These are phyloP conservation scores for Hemerocallis citrina DNA, from an alignment of 106 monocot species.

Conservation along the genomic window DNA sequence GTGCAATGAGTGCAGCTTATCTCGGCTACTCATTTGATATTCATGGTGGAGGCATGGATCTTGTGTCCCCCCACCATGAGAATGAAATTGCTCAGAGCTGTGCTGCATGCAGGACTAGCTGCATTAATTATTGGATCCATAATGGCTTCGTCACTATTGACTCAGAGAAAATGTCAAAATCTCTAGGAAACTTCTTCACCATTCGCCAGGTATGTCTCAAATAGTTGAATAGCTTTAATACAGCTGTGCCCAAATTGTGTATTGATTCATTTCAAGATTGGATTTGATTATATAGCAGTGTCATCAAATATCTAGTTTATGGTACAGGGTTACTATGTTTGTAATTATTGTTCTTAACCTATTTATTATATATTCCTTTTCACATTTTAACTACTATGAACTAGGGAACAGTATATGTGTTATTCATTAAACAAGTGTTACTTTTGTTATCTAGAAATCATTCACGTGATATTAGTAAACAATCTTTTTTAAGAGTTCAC, in stretches of 20 bases:
- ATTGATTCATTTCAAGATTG: not conserved
- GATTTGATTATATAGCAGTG: not conserved
- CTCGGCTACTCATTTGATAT: slow-evolving; percentile 82
- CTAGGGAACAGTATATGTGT: not conserved
- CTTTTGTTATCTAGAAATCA: not conserved
- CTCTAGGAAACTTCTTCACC: slow-evolving; percentile 75
- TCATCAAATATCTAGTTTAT: not conserved
- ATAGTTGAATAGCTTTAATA: no score
- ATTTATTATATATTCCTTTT: not conserved
- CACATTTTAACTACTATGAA: not conserved
- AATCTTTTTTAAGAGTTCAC: not conserved
- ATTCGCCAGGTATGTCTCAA: slow-evolving; percentile 83
- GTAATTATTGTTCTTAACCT: not conserved
- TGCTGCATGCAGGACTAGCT: slow-evolving; percentile 60
- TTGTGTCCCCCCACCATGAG: slow-evolving; percentile 90
- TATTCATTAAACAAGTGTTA: not conserved
- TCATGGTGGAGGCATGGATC: slow-evolving; percentile 91
- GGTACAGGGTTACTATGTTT: not conserved
- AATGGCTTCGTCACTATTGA: slow-evolving; percentile 87
- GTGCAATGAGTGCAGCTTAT: slow-evolving; percentile 88
- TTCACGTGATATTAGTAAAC: not conserved
- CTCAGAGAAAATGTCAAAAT: slow-evolving; percentile 91
- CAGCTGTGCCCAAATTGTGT: not conserved
- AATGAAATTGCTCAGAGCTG: slow-evolving; percentile 96
- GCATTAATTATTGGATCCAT: slow-evolving; percentile 75